Evolutionary conservation across 306 rosid genomes (phyloP), one percentile per base, ranked within the genome.

Genomic region (Sphenostylis stenocarpa): DNA sequence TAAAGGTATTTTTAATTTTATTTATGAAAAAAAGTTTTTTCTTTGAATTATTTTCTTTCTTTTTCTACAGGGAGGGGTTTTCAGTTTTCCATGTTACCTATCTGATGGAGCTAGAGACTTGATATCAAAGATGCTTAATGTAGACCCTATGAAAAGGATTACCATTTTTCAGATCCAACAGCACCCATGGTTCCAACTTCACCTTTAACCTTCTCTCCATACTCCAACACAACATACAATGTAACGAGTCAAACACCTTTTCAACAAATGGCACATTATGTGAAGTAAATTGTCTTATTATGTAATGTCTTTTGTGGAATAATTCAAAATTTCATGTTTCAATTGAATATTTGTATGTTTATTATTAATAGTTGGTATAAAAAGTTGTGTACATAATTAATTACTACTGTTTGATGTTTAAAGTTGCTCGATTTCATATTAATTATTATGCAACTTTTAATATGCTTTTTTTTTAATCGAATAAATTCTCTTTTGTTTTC

Each of bases 161-260:
- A 88, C 96, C 44, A 90, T 92, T 61, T 93, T 97, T 45, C 96
- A 95, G 84, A 95, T 95, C 67, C 95, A 97, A 36, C 90, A 90
- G 62, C 98, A 95, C 58, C 82, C 67, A 33, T 95, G 98, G 98
- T 95, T 95, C 84, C 96, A 89, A 85, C 86, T 91, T 60, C 91
- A 79, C 85, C 96, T 95, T 75, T 92, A 93, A 0, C 97, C 90
- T 62, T 91, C 90, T 79, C 82, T 90, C 80, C 97, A 91, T 16
- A 93, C 91, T 43, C 87, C 93, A 36, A 93, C 96, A 14, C 86
- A 90, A n/a, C 91, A 91, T 83, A 84, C 93, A 48, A 36, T 84
- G 82, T 91, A 86, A 70, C 15, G 16, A 12, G 4, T 5, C 48
- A 13, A 43, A 43, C 48, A 0, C 7, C 1, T 15, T 45, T 1